phyloP scores from a whole-genome alignment of 75 land plant species.

The Selaginella moellendorffii region DNA sequence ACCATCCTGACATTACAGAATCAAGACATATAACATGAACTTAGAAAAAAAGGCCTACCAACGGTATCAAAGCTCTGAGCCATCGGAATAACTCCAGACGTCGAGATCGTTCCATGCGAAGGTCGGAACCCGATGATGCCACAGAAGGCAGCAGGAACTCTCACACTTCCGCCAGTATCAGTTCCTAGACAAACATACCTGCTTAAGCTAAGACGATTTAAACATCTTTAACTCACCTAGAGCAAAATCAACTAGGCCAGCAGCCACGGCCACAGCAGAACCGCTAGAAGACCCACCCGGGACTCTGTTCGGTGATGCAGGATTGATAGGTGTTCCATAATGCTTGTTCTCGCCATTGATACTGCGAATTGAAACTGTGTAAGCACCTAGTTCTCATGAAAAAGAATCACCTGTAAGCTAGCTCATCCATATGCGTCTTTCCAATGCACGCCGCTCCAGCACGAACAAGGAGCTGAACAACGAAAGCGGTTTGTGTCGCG shows the following conservation, averaged over 20 bases:
- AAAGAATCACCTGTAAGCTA: slow-evolving; percentile 58
- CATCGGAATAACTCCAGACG: slow-evolving; percentile 57
- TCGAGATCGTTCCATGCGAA: slow-evolving; percentile 72
- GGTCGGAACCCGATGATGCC: slow-evolving; percentile 88
- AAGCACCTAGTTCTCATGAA: neutral
- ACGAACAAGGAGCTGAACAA: slow-evolving; percentile 33
- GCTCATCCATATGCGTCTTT: slow-evolving; percentile 79
- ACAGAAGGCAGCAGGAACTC: slow-evolving; percentile 88
- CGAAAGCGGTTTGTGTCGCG: slow-evolving; percentile 46
- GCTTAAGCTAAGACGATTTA: neutral
- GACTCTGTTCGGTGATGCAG: slow-evolving; percentile 32
- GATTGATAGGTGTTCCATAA: slow-evolving; percentile 72
- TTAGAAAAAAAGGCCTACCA: slow-evolving; percentile 32
- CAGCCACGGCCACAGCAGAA: slow-evolving; percentile 87
- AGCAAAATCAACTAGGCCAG: slow-evolving; percentile 67
- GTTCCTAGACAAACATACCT: slow-evolving; percentile 38
- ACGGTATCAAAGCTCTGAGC: slow-evolving; percentile 80
- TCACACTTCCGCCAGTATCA: slow-evolving; percentile 72
- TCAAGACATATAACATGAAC: neutral
- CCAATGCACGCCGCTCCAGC: slow-evolving; percentile 72
- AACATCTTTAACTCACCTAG: slow-evolving; percentile 38
- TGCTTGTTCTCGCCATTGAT: slow-evolving; percentile 52
- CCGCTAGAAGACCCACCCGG: slow-evolving; percentile 96
- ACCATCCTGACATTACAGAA: slow-evolving; percentile 46
- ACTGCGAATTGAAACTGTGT: slow-evolving; percentile 16